Evolutionary conservation across 257 asterid genomes (phyloP).

Genomic region (Scutellaria galericulata): DNA sequence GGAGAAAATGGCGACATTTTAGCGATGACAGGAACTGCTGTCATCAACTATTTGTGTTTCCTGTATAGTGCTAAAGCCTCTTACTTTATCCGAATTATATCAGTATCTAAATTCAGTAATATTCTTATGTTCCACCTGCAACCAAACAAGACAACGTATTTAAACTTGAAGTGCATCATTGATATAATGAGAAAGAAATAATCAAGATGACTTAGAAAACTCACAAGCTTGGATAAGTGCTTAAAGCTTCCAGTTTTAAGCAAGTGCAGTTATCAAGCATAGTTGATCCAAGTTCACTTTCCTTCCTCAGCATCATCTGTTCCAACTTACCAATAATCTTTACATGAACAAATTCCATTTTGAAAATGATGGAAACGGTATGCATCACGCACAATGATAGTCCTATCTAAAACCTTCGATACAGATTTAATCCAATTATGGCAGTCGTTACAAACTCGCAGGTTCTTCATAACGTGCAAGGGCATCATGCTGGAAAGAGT

Average conservation of each 20-base stretch:
- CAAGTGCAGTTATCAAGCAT: constrained; percentile 76
- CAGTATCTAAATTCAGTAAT: constrained; percentile 76
- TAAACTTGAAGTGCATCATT: constrained; percentile 1
- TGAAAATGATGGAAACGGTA: constrained; percentile 89
- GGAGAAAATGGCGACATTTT: constrained; percentile 43
- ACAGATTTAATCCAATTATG: constrained; percentile 81
- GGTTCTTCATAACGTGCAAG: constrained; percentile 81
- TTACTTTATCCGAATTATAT: constrained; percentile 58
- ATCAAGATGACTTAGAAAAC: constrained; percentile 30
- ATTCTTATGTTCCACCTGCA: constrained; percentile 77
- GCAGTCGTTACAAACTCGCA: constrained; percentile 83
- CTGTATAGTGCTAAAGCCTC: constrained; percentile 11
- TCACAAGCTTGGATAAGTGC: constrained; percentile 61
- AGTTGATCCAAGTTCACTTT: constrained; percentile 66
- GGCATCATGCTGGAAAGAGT: constrained; percentile 59
- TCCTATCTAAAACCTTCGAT: constrained; percentile 54
- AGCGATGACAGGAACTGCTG: neutral
- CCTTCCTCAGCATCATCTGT: constrained; percentile 25
- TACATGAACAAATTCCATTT: constrained; percentile 77
- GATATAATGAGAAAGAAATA: neutral
- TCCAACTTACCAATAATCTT: constrained; percentile 71
- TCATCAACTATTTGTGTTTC: constrained; percentile 11
- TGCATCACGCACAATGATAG: constrained; percentile 76
- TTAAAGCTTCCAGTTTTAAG: constrained; percentile 70
- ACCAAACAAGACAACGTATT: constrained; percentile 27